Conservation (phyloP, 768 basidiomycete genomes). For the Auricularia sp. region DNA sequence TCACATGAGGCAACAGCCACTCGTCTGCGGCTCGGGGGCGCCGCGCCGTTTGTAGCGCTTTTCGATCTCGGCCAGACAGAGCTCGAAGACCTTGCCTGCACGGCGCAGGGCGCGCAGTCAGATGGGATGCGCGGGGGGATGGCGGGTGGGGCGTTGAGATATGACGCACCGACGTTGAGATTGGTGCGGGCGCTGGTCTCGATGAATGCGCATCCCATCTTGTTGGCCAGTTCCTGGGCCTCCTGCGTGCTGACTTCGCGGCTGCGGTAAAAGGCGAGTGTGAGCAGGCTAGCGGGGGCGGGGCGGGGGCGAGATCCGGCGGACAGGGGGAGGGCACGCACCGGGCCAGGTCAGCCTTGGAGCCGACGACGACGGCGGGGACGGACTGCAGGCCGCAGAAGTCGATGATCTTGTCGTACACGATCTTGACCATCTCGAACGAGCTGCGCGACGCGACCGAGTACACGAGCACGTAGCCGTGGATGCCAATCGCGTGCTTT, state of each 20-base stretch:
- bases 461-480: slow-evolving; percentile 92
- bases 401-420: slow-evolving; percentile 88
- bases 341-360: slow-evolving; percentile 74
- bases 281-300: slow-evolving; percentile 8
- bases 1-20: background rate
- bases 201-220: slow-evolving; percentile 67
- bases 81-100: slow-evolving; percentile 72
- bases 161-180: slow-evolving; percentile 71
- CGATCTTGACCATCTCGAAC: slow-evolving; percentile 89
- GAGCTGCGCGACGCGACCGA: slow-evolving; percentile 81
- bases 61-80: slow-evolving; percentile 77
- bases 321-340: slow-evolving; percentile 36
- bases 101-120: background rate
- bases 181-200: slow-evolving; percentile 87
- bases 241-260: slow-evolving; percentile 62
- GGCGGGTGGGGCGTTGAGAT: slow-evolving; percentile 3
- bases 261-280: slow-evolving; percentile 23
- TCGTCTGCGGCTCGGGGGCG: background rate
- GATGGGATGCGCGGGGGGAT: background rate
- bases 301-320: background rate
- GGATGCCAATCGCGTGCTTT: slow-evolving; percentile 92
- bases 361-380: slow-evolving; percentile 89
- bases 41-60: slow-evolving; percentile 23
- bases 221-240: slow-evolving; percentile 63
- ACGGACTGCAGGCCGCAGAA: slow-evolving; percentile 77